A percentile compares a stretch with the other conserved stretches of the same genome.
Evolutionary conservation across 495 filamentous ascomycete species (phyloP).

Genomic region (Annulohypoxylon moriforme): DNA sequence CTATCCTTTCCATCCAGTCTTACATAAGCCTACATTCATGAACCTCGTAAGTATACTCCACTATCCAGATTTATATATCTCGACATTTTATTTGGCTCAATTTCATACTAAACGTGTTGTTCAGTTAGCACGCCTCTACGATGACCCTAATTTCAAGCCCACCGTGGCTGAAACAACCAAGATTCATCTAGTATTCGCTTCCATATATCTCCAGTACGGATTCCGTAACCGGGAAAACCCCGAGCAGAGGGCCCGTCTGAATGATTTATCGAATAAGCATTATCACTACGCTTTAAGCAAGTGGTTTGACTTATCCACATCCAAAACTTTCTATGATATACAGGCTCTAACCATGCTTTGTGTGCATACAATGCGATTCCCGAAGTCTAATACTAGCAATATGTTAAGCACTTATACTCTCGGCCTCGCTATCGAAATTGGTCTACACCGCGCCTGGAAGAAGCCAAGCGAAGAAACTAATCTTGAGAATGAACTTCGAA

Average conservation of each 20-base stretch:
- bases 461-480: constrained; percentile 64
- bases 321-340: constrained; percentile 70
- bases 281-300: constrained; percentile 78
- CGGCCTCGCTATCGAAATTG: constrained; percentile 74
- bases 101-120: constrained; percentile 21
- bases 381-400: constrained; percentile 80
- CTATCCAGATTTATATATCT: background rate
- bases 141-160: constrained; percentile 69
- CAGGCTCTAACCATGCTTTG: constrained; percentile 78
- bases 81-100: background rate
- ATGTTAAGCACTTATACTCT: constrained; percentile 70
- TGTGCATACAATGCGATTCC: constrained; percentile 75
- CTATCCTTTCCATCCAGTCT: constrained; percentile 75
- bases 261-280: constrained; percentile 73
- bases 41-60: constrained; percentile 63
- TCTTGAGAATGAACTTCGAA: constrained; percentile 77
- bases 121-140: constrained; percentile 70
- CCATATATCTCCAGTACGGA: constrained; percentile 78
- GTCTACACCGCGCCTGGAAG: constrained; percentile 76
- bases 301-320: constrained; percentile 69
- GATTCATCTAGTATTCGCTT: constrained; percentile 81
- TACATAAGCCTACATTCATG: constrained; percentile 78
- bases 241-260: constrained; percentile 63
- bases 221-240: constrained; percentile 68
- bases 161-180: constrained; percentile 73